A percentile compares a stretch with the other conserved stretches of the same genome.
phyloP scores from a whole-genome alignment of 2,329 filamentous ascomycete genomes.

The Chaetothyriales sp. region DNA sequence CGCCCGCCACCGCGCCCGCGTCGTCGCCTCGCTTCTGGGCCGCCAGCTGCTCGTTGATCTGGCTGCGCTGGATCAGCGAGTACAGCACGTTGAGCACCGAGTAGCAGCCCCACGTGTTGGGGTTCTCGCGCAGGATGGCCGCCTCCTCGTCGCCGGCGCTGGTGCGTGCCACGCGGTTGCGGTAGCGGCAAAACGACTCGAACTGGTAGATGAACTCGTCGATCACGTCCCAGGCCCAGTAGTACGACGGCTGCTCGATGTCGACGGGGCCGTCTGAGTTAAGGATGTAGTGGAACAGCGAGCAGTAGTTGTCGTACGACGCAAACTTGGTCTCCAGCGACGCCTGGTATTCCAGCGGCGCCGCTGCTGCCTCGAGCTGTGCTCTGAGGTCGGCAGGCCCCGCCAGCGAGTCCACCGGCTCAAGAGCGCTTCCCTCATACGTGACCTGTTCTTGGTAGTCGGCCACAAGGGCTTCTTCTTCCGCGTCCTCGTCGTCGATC shows the following conservation, averaged over 20 bases:
- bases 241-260: slow-evolving; percentile 90
- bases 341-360: slow-evolving; percentile 90
- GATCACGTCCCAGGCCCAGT: slow-evolving; percentile 99
- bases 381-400: slow-evolving; percentile 81
- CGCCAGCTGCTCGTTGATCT: slow-evolving; percentile 93
- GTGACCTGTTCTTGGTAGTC: slow-evolving; percentile 95
- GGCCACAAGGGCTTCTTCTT: slow-evolving; percentile 89
- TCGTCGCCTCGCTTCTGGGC: slow-evolving; percentile 94
- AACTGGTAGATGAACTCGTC: slow-evolving; percentile 99
- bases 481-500: slow-evolving; percentile 74
- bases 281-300: slow-evolving; percentile 95
- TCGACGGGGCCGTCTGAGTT: slow-evolving; percentile 99
- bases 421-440: slow-evolving; percentile 65
- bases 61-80: slow-evolving; percentile 94
- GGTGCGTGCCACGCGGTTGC: slow-evolving; percentile 72
- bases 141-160: slow-evolving; percentile 84
- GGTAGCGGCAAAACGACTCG: slow-evolving; percentile 97
- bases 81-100: slow-evolving; percentile 98
- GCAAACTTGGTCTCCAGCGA: slow-evolving; percentile 94
- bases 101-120: slow-evolving; percentile 99
- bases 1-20: slow-evolving; percentile 71
- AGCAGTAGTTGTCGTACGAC: slow-evolving; percentile 99
- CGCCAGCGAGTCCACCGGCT: slow-evolving; percentile 56
- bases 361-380: slow-evolving; percentile 78
- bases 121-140: slow-evolving; percentile 81